Conservation (phyloP, 345 rosid genomes). For the Syzygium aromaticum region DNA sequence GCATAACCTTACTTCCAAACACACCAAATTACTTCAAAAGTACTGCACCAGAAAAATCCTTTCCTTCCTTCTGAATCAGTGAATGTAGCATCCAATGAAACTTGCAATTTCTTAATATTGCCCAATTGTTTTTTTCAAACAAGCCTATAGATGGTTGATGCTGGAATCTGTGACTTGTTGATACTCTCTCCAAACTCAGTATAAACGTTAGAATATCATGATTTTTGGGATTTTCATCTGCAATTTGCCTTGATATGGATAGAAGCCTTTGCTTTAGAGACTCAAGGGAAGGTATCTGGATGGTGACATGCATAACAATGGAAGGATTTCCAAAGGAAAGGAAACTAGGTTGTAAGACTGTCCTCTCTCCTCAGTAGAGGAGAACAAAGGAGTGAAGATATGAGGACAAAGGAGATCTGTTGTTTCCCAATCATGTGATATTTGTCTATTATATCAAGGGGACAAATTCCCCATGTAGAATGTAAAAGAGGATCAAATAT, state of each 20-base stretch:
- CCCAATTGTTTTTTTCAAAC: not conserved
- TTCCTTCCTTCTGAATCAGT: not conserved
- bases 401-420: not conserved
- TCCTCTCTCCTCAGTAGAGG: not conserved
- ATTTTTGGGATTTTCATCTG: not conserved
- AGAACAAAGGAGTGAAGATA: not conserved
- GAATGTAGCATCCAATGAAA: not conserved
- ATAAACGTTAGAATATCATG: not conserved
- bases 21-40: not conserved
- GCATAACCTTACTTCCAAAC: not conserved
- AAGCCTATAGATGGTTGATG: not conserved
- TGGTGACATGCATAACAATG: not conserved
- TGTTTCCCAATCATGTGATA: not conserved
- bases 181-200: not conserved
- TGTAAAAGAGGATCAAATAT: not conserved
- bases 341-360: not conserved
- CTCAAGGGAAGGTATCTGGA: not conserved
- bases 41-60: not conserved
- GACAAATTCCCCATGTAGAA: not conserved
- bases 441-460: not conserved
- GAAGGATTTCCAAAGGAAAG: not conserved
- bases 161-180: not conserved
- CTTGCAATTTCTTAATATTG: not conserved
- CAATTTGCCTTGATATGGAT: not conserved
- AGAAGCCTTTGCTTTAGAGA: not conserved